Conservation (phyloP, 2,329 filamentous ascomycete species). For the Amylocarpus encephaloides region DNA sequence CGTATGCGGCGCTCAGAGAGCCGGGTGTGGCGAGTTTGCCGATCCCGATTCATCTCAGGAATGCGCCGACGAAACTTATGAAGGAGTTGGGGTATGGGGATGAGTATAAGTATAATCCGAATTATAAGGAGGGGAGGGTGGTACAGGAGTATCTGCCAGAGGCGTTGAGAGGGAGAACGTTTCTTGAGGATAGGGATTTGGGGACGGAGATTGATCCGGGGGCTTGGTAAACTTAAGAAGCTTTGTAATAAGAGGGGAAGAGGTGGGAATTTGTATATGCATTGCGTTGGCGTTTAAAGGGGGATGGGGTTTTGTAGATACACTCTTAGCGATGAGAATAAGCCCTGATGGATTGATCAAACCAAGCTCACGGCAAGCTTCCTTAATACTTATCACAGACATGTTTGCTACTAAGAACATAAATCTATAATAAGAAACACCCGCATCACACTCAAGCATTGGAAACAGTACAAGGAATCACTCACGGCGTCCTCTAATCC, state of each 20-base stretch:
- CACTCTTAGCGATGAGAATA: too few relatives aligned
- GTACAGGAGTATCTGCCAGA: conserved; percentile 88
- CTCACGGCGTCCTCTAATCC: too few relatives aligned
- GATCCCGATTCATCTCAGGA: conserved; percentile 80
- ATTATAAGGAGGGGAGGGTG: conserved; percentile 76
- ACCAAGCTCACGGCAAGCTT: too few relatives aligned
- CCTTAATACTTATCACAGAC: too few relatives aligned
- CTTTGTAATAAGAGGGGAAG: neutral
- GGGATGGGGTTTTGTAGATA: neutral
- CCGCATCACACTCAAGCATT: too few relatives aligned
- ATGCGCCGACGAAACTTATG: conserved; percentile 90
- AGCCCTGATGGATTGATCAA: too few relatives aligned
- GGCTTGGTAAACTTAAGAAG: conserved; percentile 18
- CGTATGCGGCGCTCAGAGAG: conserved; percentile 70
- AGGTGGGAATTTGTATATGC: too few relatives aligned
- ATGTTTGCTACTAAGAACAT: too few relatives aligned
- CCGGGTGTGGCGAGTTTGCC: conserved; percentile 77
- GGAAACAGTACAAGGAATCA: too few relatives aligned
- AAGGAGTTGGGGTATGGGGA: conserved; percentile 84
- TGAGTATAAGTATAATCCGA: conserved; percentile 95
- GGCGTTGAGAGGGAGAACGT: conserved; percentile 60
- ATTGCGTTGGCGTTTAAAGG: too few relatives aligned
- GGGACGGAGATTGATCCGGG: conserved; percentile 68
- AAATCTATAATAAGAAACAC: too few relatives aligned
- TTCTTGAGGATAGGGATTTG: conserved; percentile 74